Conservation (phyloP, 306 rosid genomes). For the Clitoria ternatea region DNA sequence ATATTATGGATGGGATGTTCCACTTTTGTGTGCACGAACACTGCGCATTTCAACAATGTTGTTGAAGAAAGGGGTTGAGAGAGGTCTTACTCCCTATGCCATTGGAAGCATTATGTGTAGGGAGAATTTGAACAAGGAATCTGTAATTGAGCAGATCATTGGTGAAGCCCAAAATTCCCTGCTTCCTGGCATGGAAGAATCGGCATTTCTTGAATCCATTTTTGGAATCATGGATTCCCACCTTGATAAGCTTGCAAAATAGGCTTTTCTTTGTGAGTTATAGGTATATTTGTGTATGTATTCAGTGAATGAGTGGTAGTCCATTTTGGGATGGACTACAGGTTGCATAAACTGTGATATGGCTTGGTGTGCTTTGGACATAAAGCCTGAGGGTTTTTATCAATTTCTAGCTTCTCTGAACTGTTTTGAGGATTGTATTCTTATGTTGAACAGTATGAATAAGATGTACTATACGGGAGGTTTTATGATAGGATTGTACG, state of each 20-base stretch:
- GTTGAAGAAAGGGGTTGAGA: constrained; percentile 69
- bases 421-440: constrained; percentile 28
- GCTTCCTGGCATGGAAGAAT: constrained; percentile 61
- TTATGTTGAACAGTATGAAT: constrained; percentile 37
- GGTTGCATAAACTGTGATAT: constrained; percentile 34
- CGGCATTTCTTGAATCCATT: constrained; percentile 45
- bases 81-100: constrained; percentile 63
- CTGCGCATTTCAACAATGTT: constrained; percentile 71
- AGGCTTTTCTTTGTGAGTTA: background rate
- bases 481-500: constrained; percentile 4
- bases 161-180: constrained; percentile 49
- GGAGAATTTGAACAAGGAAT: constrained; percentile 55
- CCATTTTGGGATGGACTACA: constrained; percentile 51
- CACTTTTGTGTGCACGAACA: constrained; percentile 51
- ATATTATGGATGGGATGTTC: constrained; percentile 62
- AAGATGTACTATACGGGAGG: constrained; percentile 29
- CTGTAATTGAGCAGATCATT: constrained; percentile 62
- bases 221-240: constrained; percentile 58
- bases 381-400: constrained; percentile 28
- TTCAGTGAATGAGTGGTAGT: constrained; percentile 35
- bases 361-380: constrained; percentile 31
- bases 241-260: constrained; percentile 52
- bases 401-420: constrained; percentile 35
- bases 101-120: constrained; percentile 79
- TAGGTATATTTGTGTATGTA: constrained; percentile 32